Evolutionary conservation across 2,329 filamentous ascomycete species (phyloP).

Genomic region (Aspergillus fijiensis): DNA sequence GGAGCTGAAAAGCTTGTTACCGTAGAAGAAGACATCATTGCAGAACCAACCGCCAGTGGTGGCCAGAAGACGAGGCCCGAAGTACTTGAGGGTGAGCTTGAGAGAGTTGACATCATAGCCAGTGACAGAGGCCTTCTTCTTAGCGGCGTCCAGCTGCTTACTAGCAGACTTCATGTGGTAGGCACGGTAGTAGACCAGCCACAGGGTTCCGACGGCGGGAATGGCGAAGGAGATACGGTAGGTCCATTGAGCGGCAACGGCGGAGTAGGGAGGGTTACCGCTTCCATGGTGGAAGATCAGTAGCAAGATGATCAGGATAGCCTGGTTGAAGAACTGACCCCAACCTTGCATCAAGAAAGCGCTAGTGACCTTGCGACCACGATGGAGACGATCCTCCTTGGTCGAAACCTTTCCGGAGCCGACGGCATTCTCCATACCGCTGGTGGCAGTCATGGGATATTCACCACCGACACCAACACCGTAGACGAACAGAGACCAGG

Average conservation of each 20-base stretch:
- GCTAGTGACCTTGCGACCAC: slow-evolving; percentile 90
- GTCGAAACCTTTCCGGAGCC: slow-evolving; percentile 85
- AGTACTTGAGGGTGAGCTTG: slow-evolving; percentile 73
- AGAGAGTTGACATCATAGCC: slow-evolving; percentile 90
- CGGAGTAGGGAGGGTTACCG: slow-evolving; percentile 74
- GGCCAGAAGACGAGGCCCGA: slow-evolving; percentile 80
- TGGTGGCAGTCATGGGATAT: slow-evolving; percentile 95
- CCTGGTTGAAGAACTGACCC: slow-evolving; percentile 95
- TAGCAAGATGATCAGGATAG: slow-evolving; percentile 79
- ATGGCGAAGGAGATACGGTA: slow-evolving; percentile 92
- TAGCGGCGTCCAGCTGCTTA: slow-evolving; percentile 76
- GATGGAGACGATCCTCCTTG: slow-evolving; percentile 88
- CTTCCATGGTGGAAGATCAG: slow-evolving; percentile 82
- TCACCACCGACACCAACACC: slow-evolving; percentile 69
- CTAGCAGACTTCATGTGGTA: slow-evolving; percentile 91
- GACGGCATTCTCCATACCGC: slow-evolving; percentile 87
- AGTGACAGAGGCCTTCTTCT: slow-evolving; percentile 83
- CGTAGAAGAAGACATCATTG: slow-evolving; percentile 99
- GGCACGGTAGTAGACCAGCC: slow-evolving; percentile 93
- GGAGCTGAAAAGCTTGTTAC: slow-evolving; percentile 95
- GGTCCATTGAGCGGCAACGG: slow-evolving; percentile 78
- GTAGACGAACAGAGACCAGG: slow-evolving; percentile 92
- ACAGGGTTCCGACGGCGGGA: slow-evolving; percentile 84
- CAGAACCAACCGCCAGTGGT: slow-evolving; percentile 90
- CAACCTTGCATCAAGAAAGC: slow-evolving; percentile 98